These are phyloP conservation scores for Globisporangium recalcitrans DNA, from an alignment of 352 stramenopile species.

Conservation along the genomic window DNA sequence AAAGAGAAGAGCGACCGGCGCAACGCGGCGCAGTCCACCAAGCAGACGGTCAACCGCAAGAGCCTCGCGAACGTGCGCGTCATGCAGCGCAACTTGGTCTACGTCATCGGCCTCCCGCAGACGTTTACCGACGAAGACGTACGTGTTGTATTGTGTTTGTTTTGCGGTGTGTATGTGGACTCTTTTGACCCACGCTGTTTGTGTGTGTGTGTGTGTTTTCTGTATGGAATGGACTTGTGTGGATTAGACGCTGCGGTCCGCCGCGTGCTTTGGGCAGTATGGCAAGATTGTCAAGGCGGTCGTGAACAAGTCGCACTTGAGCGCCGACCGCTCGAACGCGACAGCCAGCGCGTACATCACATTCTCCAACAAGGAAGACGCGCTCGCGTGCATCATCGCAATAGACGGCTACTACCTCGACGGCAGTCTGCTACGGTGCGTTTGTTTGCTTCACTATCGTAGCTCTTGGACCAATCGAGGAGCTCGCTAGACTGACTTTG, in stretches of 20 bases:
- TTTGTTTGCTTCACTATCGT: conserved; percentile 5
- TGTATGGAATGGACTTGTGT: neutral
- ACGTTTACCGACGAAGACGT: conserved; percentile 82
- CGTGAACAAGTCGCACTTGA: conserved; percentile 85
- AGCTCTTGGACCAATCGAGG: neutral
- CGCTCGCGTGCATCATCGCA: conserved; percentile 86
- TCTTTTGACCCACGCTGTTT: no score
- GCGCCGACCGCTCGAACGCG: conserved; percentile 57
- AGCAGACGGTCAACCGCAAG: conserved; percentile 58
- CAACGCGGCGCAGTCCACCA: conserved; percentile 31
- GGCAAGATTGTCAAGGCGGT: conserved; percentile 92
- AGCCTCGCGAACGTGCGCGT: conserved; percentile 89
- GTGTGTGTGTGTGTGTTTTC: no score
- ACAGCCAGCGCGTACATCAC: conserved; percentile 92
- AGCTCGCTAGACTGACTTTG: neutral
- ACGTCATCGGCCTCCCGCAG: conserved; percentile 89
- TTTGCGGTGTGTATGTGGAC: neutral
- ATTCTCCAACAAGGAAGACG: conserved; percentile 89
- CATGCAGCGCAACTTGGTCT: conserved; percentile 94
- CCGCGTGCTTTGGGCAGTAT: conserved; percentile 92
- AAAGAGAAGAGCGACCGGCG: conserved; percentile 83
- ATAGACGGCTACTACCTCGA: conserved; percentile 90
- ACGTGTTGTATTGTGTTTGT: neutral
- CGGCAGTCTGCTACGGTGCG: conserved; percentile 58
- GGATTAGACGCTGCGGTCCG: conserved; percentile 61